Evolutionary conservation across 2,329 filamentous ascomycete genomes (phyloP).

Genomic region (Sordariomycetes sp.): DNA sequence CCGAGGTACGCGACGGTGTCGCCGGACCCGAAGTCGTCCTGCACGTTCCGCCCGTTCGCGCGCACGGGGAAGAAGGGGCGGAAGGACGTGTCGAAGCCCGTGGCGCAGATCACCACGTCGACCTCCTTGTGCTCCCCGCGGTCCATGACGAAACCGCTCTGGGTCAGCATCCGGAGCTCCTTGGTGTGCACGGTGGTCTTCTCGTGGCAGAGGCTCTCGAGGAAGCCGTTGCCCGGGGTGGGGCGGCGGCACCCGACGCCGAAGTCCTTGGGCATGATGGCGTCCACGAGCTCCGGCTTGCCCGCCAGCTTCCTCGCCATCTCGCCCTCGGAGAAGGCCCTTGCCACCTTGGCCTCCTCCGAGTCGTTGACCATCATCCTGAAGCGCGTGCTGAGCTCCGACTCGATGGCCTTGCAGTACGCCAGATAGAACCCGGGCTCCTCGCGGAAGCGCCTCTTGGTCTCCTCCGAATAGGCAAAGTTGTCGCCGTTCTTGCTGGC

Average conservation of each 20-base stretch:
- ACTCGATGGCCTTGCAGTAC: constrained; percentile 46
- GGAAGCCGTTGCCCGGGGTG: constrained; percentile 1
- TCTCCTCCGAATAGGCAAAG: constrained; percentile 43
- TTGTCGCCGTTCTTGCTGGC: constrained; percentile 42
- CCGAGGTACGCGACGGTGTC: constrained; percentile 6
- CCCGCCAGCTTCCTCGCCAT: constrained; percentile 42
- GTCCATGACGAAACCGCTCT: constrained; percentile 15
- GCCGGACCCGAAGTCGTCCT: background rate
- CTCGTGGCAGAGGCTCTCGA: background rate
- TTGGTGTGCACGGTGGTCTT: constrained; percentile 7
- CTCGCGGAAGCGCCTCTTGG: constrained; percentile 40
- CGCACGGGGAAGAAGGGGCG: background rate
- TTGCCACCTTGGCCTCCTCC: constrained; percentile 29
- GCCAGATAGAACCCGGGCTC: constrained; percentile 49
- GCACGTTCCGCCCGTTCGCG: background rate
- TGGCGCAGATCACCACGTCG: constrained; percentile 2
- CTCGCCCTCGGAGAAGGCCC: constrained; percentile 35
- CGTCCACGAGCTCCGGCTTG: constrained; percentile 43
- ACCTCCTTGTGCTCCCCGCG: constrained; percentile 16
- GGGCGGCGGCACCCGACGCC: background rate
- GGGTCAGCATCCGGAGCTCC: constrained; percentile 14
- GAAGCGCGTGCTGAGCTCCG: constrained; percentile 49
- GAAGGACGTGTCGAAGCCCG: too few relatives aligned
- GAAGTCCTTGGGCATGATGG: constrained; percentile 41
- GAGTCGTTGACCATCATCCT: constrained; percentile 38